Percentiles rank a stretch among this genome's conserved stretches.
phyloP scores from a whole-genome alignment of 352 stramenopile genomes.

The Paralagenidium karlingii region DNA sequence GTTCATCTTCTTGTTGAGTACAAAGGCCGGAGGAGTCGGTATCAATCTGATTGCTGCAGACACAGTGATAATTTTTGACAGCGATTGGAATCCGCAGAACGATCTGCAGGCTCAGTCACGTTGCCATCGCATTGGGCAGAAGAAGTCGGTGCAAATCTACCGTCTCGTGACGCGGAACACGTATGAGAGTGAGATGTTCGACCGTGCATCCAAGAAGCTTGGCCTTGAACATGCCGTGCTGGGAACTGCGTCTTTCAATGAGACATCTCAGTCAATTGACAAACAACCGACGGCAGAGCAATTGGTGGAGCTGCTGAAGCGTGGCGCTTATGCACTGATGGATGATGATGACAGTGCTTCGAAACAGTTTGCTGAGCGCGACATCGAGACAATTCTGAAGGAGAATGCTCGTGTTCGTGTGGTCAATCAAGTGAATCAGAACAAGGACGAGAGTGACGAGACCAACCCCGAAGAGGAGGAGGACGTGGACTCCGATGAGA shows the following conservation, averaged over 20 bases:
- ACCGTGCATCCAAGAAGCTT: conserved; percentile 96
- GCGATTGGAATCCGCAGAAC: conserved; percentile 99
- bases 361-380: conserved; percentile 88
- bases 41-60: conserved; percentile 98
- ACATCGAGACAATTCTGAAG: conserved; percentile 95
- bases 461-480: conserved; percentile 15
- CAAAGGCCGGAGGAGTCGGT: conserved; percentile 95
- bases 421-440: conserved; percentile 13
- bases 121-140: conserved; percentile 98
- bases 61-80: conserved; percentile 99
- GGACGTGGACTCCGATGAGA: conserved; percentile 7
- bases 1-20: conserved; percentile 98
- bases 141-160: conserved; percentile 96
- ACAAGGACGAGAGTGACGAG: conserved; percentile 23
- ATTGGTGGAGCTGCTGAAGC: conserved; percentile 95
- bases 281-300: conserved; percentile 79
- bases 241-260: conserved; percentile 88
- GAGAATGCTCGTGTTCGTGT: conserved; percentile 74
- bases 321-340: conserved; percentile 97
- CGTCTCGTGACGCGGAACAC: conserved; percentile 97
- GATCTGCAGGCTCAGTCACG: conserved; percentile 80
- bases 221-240: conserved; percentile 97
- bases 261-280: conserved; percentile 68
- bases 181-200: conserved; percentile 99
- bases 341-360: conserved; percentile 93